phyloP scores from a whole-genome alignment of 352 stramenopile genomes.

The Globisporangium canariense region DNA sequence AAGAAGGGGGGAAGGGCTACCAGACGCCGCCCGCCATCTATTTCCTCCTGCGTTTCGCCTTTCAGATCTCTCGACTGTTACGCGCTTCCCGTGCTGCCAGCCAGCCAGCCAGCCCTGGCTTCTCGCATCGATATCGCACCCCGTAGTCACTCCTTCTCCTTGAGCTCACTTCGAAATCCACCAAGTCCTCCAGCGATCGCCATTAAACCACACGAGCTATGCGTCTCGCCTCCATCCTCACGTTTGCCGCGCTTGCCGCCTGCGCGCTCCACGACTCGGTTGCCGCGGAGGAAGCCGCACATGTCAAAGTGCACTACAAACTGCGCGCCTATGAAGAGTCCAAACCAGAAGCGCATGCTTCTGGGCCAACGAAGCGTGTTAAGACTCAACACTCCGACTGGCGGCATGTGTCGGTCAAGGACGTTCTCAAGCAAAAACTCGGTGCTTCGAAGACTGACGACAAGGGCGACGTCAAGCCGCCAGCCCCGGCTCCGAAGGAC shows the following conservation, averaged over 20 bases:
- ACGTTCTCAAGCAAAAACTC: constrained; percentile 28
- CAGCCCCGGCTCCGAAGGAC: not conserved
- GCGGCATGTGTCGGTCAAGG: constrained; percentile 88
- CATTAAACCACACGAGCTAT: not conserved
- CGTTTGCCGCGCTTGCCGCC: constrained; percentile 10
- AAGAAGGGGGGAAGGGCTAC: not conserved
- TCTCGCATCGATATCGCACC: not conserved
- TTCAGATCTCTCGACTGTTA: not conserved
- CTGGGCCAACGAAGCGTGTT: constrained; percentile 89
- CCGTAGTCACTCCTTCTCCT: not conserved
- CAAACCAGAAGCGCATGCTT: not conserved
- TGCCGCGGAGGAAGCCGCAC: constrained; percentile 1
- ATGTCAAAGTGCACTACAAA: constrained; percentile 1
- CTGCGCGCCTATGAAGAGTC: constrained; percentile 81
- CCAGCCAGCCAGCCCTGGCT: not conserved
- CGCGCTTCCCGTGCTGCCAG: not conserved
- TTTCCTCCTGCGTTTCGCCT: not conserved
- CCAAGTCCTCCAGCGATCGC: not conserved
- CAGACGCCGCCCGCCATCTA: not conserved
- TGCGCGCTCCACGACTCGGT: not conserved
- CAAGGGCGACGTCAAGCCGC: not conserved
- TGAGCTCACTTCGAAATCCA: constrained; percentile 14
- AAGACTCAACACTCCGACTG: constrained; percentile 53
- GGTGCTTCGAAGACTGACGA: not conserved
- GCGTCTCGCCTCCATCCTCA: constrained; percentile 11